These are phyloP conservation scores for Sclerospora graminicola DNA, from an alignment of 352 stramenopile genomes.

Conservation along the genomic window DNA sequence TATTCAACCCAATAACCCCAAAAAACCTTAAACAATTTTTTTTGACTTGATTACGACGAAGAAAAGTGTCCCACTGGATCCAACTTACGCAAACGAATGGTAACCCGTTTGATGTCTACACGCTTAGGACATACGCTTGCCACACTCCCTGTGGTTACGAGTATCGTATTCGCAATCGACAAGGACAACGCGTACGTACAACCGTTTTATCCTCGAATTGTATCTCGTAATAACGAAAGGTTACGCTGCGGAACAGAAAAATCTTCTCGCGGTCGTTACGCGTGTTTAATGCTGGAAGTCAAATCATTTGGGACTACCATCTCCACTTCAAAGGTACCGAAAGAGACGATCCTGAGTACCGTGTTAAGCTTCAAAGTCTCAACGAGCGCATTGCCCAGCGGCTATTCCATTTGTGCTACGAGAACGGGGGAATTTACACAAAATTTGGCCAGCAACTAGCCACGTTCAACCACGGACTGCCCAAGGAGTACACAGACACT, in stretches of 20 bases:
- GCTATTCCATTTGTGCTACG: constrained; percentile 85
- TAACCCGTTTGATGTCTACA: too few species aligned
- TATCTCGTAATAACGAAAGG: neutral
- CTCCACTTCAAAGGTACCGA: constrained; percentile 34
- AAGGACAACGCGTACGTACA: constrained; percentile 34
- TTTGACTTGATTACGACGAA: too few species aligned
- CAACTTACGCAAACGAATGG: too few species aligned
- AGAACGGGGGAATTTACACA: constrained; percentile 95
- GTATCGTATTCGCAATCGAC: constrained; percentile 28
- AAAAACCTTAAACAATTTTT: too few species aligned
- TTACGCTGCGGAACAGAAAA: constrained; percentile 20
- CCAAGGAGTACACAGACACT: constrained; percentile 89
- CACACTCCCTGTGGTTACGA: constrained; percentile 19
- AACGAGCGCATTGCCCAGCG: constrained; percentile 81
- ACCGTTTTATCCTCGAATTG: neutral
- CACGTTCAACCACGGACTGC: constrained; percentile 94
- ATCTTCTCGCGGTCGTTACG: constrained; percentile 53
- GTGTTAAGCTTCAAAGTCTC: constrained; percentile 36
- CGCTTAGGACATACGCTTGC: too few species aligned
- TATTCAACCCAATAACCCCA: too few species aligned
- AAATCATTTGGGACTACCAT: constrained; percentile 44
- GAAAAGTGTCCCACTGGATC: too few species aligned
- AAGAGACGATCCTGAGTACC: constrained; percentile 43
- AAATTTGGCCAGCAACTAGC: constrained; percentile 96
- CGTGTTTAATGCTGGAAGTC: constrained; percentile 35